Conservation (phyloP, 192 early-diverging fungal genomes). For the Coemansia sp. region DNA sequence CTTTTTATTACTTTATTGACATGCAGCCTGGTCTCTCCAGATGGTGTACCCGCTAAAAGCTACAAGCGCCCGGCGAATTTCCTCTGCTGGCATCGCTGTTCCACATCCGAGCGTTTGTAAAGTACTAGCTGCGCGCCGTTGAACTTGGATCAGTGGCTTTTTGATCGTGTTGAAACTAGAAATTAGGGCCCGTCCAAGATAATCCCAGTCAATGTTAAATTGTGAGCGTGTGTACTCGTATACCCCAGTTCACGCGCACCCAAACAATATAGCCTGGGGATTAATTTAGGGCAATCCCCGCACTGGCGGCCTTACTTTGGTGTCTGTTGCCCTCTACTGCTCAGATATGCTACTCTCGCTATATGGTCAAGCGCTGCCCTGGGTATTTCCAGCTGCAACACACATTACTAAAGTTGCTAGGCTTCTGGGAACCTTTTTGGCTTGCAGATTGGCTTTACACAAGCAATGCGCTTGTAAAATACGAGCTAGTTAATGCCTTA, state of each 20-base stretch:
- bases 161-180: neutral
- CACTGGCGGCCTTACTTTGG: neutral
- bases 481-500: neutral
- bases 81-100: too few relatives aligned
- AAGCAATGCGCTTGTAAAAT: neutral
- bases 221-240: neutral
- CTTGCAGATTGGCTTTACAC: neutral
- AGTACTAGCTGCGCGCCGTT: neutral
- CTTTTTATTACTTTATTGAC: neutral
- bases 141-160: neutral
- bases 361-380: too few relatives aligned
- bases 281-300: neutral
- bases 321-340: neutral
- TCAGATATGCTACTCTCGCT: neutral
- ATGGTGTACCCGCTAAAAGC: neutral
- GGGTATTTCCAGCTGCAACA: too few relatives aligned
- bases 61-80: too few relatives aligned
- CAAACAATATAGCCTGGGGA: neutral
- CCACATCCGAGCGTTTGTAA: neutral
- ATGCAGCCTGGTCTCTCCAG: neutral
- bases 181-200: too few relatives aligned
- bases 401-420: neutral
- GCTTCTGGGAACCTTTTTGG: constrained; percentile 3
- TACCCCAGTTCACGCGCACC: neutral
- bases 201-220: neutral